Conservation (phyloP, 225 moss, liverwort and hornwort species). For the Polytrichum formosum region DNA sequence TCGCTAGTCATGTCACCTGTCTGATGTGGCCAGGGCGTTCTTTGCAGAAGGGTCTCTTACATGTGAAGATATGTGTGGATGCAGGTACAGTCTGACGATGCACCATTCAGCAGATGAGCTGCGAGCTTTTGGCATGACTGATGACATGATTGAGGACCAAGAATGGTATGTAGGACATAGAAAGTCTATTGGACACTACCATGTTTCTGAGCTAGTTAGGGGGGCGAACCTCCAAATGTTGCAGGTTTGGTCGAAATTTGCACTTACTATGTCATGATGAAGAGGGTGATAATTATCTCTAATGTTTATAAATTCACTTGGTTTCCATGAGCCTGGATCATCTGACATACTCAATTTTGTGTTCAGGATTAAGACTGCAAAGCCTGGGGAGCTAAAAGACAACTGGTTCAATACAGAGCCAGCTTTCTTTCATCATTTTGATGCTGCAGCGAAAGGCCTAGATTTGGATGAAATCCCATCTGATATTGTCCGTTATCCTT, state of each 20-base stretch:
- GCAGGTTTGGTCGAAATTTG: too few relatives aligned
- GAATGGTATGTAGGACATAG: constrained; percentile 59
- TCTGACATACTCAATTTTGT: constrained; percentile 1
- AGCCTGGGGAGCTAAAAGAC: constrained; percentile 80
- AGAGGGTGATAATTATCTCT: too few relatives aligned
- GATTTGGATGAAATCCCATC: constrained; percentile 61
- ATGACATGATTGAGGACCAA: constrained; percentile 96
- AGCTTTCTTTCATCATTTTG: constrained; percentile 86
- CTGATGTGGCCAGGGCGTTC: neutral
- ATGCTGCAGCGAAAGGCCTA: constrained; percentile 56
- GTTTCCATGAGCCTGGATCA: too few relatives aligned
- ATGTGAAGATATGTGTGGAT: constrained; percentile 19
- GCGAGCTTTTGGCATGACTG: constrained; percentile 92
- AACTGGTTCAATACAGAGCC: constrained; percentile 70
- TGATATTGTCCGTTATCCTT: constrained; percentile 56
- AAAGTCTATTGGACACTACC: neutral
- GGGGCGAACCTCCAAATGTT: too few relatives aligned
- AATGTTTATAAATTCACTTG: too few relatives aligned
- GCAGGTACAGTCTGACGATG: constrained; percentile 85
- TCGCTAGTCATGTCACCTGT: neutral
- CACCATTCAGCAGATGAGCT: constrained; percentile 84
- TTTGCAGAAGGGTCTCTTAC: neutral
- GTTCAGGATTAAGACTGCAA: constrained; percentile 76
- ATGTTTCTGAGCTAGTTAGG: too few relatives aligned
- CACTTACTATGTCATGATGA: too few relatives aligned